Evolutionary conservation across 768 basidiomycete species (phyloP).

Genomic region (Trametes cubensis): DNA sequence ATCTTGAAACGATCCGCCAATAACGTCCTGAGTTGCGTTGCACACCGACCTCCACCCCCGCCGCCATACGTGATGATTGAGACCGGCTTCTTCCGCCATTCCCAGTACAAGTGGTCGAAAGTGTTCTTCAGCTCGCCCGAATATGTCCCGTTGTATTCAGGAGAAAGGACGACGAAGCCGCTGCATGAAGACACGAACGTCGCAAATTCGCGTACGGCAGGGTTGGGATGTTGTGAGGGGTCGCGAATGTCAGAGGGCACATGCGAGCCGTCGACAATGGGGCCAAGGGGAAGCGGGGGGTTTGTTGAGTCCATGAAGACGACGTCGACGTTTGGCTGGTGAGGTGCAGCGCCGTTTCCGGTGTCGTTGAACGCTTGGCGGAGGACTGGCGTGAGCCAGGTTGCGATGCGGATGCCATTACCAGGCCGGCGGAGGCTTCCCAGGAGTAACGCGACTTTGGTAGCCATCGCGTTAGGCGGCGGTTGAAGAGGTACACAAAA

Average conservation of each 20-base stretch:
- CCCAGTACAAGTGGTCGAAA: slow-evolving; percentile 43
- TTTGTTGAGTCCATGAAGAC: slow-evolving; percentile 31
- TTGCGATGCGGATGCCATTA: slow-evolving; percentile 30
- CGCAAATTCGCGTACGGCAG: slow-evolving; percentile 37
- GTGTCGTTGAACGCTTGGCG: slow-evolving; percentile 22
- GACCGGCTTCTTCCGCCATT: slow-evolving; percentile 41
- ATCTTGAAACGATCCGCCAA: slow-evolving; percentile 30
- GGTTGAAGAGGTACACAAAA: neutral
- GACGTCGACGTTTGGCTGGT: slow-evolving; percentile 17
- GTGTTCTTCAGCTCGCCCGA: slow-evolving; percentile 44
- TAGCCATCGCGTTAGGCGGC: slow-evolving; percentile 15
- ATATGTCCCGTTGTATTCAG: slow-evolving; percentile 45
- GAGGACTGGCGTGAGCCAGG: slow-evolving; percentile 28
- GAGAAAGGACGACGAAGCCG: slow-evolving; percentile 41
- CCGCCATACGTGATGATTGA: slow-evolving; percentile 40
- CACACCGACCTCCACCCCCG: slow-evolving; percentile 36
- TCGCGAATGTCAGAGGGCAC: slow-evolving; percentile 33
- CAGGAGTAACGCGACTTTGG: slow-evolving; percentile 29
- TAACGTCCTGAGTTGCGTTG: slow-evolving; percentile 34
- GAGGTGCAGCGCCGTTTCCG: neutral
- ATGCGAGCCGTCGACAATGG: slow-evolving; percentile 32
- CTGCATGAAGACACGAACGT: slow-evolving; percentile 32
- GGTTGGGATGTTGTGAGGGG: slow-evolving; percentile 34
- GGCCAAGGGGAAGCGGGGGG: slow-evolving; percentile 34
- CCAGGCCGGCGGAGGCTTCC: slow-evolving; percentile 31